These are phyloP conservation scores for Daedaleopsis nitida DNA, from an alignment of 768 basidiomycete genomes.

Conservation along the genomic window DNA sequence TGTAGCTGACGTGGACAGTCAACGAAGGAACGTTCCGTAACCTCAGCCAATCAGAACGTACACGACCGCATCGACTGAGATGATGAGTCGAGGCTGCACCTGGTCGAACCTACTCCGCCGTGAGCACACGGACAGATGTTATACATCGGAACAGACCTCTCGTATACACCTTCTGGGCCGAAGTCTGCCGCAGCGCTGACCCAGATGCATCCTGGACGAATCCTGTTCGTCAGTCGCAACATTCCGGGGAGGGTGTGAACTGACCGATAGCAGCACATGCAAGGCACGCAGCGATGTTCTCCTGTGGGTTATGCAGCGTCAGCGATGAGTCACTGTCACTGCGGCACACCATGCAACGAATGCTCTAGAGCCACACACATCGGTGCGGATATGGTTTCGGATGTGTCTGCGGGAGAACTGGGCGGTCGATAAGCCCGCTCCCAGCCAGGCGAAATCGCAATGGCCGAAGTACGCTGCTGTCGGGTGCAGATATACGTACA, in stretches of 20 bases:
- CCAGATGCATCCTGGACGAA: slow-evolving; percentile 63
- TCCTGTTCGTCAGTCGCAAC: not conserved
- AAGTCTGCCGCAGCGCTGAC: slow-evolving; percentile 83
- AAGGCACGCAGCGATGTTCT: slow-evolving; percentile 68
- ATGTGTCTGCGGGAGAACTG: no score
- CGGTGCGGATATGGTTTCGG: not conserved
- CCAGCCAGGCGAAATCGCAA: not conserved
- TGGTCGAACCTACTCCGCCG: slow-evolving; percentile 61
- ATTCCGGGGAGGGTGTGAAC: slow-evolving; percentile 1
- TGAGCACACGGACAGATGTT: slow-evolving; percentile 8
- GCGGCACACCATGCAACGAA: not conserved
- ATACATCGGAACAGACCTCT: slow-evolving; percentile 47
- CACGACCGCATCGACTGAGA: slow-evolving; percentile 74
- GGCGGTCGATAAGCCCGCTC: not conserved
- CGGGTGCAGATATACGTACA: slow-evolving; percentile 41
- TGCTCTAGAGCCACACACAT: not conserved
- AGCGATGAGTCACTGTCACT: not conserved
- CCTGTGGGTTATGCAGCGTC: slow-evolving; percentile 38
- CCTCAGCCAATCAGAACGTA: slow-evolving; percentile 35
- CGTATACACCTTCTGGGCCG: slow-evolving; percentile 74
- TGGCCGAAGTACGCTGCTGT: not conserved
- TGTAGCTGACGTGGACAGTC: slow-evolving; percentile 49
- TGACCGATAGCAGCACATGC: slow-evolving; percentile 65
- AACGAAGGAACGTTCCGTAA: not conserved
- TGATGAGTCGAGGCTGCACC: slow-evolving; percentile 72